phyloP scores from a whole-genome alignment of 768 basidiomycete species.

The Pilatotrama ljubarskyi region DNA sequence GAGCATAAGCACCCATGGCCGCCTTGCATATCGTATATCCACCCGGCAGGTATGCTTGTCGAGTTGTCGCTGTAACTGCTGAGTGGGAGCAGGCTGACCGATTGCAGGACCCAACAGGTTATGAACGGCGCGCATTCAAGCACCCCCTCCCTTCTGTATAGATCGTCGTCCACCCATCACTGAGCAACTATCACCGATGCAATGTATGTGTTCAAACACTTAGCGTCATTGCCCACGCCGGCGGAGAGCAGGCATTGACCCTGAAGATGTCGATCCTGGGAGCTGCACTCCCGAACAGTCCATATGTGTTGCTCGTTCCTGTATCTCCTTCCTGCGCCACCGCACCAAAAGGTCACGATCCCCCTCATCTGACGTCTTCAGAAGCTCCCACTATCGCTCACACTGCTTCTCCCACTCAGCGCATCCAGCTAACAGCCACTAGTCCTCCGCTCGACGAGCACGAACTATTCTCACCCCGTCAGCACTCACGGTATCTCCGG shows the following conservation, averaged over 20 bases:
- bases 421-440: neutral
- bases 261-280: neutral
- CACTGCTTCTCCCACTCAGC: neutral
- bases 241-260: neutral
- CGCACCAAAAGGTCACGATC: neutral
- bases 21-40: too few species aligned
- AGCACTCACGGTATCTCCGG: neutral
- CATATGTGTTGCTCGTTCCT: neutral
- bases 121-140: too few species aligned
- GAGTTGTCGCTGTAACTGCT: too few species aligned
- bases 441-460: neutral
- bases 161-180: too few species aligned
- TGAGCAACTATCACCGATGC: too few species aligned
- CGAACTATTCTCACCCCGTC: neutral
- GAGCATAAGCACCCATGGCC: too few species aligned
- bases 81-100: too few species aligned
- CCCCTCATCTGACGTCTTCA: constrained; percentile 4
- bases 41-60: too few species aligned
- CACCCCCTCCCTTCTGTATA: too few species aligned
- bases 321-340: neutral
- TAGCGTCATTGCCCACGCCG: neutral
- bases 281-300: neutral
- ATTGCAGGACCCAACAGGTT: too few species aligned
- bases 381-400: constrained; percentile 3
- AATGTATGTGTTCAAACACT: too few species aligned